A percentile compares a stretch with the other conserved stretches of the same genome.
Conservation (phyloP, 108 stramenopile species). For the Conticribra weissflogii region DNA sequence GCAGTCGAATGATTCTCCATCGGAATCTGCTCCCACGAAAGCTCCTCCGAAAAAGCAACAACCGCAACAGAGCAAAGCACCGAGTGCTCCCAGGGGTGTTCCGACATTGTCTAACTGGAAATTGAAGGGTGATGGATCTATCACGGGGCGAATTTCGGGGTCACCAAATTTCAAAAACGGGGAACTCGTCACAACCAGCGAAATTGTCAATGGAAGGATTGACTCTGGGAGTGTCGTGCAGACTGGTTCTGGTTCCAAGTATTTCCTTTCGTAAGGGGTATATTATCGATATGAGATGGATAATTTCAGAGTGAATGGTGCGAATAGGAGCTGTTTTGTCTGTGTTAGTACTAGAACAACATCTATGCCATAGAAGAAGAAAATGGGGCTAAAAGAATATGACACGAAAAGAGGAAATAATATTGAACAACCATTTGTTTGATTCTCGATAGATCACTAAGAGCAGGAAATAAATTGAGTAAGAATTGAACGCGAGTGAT, state of each 20-base stretch:
- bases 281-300: neutral
- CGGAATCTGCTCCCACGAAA: too few species aligned
- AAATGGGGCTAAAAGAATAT: too few species aligned
- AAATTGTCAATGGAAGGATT: slow-evolving; percentile 60
- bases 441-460: too few species aligned
- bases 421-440: too few species aligned
- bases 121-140: slow-evolving; percentile 66
- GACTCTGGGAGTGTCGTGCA: slow-evolving; percentile 62
- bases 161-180: slow-evolving; percentile 69
- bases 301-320: neutral
- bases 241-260: slow-evolving; percentile 76
- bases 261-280: slow-evolving; percentile 55
- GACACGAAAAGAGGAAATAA: too few species aligned
- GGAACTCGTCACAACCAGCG: slow-evolving; percentile 72
- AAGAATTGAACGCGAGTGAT: too few species aligned
- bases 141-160: slow-evolving; percentile 65
- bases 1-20: slow-evolving; percentile 7
- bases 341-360: too few species aligned
- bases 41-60: slow-evolving; percentile 21
- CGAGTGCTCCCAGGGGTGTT: slow-evolving; percentile 60
- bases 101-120: slow-evolving; percentile 74
- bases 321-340: neutral
- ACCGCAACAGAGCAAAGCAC: slow-evolving; percentile 15
- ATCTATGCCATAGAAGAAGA: too few species aligned
- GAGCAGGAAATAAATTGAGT: too few species aligned